phyloP scores from a whole-genome alignment of 768 basidiomycete genomes.

The Rhizopogon vesiculosus region DNA sequence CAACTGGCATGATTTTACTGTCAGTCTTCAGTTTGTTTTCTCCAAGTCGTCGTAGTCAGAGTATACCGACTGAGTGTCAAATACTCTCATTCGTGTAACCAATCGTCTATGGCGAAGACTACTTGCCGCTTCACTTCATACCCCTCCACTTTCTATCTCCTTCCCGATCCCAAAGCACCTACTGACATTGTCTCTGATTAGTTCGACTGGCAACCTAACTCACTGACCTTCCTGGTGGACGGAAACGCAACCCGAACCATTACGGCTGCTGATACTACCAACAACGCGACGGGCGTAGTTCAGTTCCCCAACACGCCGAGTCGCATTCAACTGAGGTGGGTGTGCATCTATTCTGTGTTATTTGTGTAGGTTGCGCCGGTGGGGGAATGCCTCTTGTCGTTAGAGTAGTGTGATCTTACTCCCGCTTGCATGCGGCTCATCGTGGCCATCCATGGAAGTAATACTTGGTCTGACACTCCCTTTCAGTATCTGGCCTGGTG shows the following conservation, averaged over 20 bases:
- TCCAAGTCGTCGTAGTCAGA: background rate
- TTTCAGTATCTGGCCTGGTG: constrained; percentile 74
- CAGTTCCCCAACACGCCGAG: constrained; percentile 77
- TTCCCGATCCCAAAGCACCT: background rate
- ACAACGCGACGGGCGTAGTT: constrained; percentile 44
- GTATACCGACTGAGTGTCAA: too few species aligned
- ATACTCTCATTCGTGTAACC: background rate
- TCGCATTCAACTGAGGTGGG: constrained; percentile 74
- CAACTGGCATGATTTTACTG: constrained; percentile 76
- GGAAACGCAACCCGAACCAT: constrained; percentile 67
- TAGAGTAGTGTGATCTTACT: background rate
- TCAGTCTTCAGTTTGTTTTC: constrained; percentile 28
- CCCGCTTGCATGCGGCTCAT: background rate
- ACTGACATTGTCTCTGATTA: constrained; percentile 21
- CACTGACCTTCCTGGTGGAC: constrained; percentile 65
- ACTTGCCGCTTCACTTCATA: background rate
- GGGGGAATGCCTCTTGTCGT: background rate
- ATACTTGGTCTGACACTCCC: background rate
- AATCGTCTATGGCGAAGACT: background rate
- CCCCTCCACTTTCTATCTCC: background rate
- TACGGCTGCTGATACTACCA: constrained; percentile 51
- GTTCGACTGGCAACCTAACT: constrained; percentile 79
- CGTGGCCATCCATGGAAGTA: background rate
- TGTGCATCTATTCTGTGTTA: background rate
- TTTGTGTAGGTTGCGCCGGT: background rate